A percentile compares a stretch with the other conserved stretches of the same genome.
Evolutionary conservation across 2,329 filamentous ascomycete species (phyloP).

Genomic region (Aspergillus carbonarius): DNA sequence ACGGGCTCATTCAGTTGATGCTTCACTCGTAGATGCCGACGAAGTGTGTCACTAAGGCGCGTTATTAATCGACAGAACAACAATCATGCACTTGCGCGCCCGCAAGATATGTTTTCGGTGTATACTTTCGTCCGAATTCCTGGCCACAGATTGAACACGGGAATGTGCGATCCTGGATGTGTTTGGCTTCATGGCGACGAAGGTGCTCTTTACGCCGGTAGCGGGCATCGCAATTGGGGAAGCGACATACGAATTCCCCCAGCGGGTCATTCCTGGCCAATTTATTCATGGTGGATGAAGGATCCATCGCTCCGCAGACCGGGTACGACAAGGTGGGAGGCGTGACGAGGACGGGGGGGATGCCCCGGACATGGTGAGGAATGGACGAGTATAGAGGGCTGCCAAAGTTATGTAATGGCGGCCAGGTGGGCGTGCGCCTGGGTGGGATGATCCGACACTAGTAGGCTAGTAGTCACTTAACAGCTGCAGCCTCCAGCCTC

Average conservation of each 20-base stretch:
- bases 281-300: background rate
- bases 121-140: constrained; percentile 21
- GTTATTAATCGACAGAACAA: background rate
- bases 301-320: background rate
- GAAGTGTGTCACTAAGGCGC: constrained; percentile 26
- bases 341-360: background rate
- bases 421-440: no score
- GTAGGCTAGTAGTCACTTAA: no score
- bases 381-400: background rate
- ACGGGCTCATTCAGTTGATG: constrained; percentile 17
- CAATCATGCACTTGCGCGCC: background rate
- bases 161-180: constrained; percentile 13
- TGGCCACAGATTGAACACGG: constrained; percentile 18
- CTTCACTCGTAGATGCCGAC: constrained; percentile 21
- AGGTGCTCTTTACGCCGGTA: constrained; percentile 29
- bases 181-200: constrained; percentile 21
- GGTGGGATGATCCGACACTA: no score
- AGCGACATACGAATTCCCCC: background rate
- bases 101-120: background rate
- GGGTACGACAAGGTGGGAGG: background rate
- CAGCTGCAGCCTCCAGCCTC: no score
- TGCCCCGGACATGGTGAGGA: background rate
- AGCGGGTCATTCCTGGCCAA: background rate
- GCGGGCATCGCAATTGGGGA: constrained; percentile 17
- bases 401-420: no score